Evolutionary conservation across 345 rosid genomes (phyloP).

Genomic region (Melaleuca quinquenervia): DNA sequence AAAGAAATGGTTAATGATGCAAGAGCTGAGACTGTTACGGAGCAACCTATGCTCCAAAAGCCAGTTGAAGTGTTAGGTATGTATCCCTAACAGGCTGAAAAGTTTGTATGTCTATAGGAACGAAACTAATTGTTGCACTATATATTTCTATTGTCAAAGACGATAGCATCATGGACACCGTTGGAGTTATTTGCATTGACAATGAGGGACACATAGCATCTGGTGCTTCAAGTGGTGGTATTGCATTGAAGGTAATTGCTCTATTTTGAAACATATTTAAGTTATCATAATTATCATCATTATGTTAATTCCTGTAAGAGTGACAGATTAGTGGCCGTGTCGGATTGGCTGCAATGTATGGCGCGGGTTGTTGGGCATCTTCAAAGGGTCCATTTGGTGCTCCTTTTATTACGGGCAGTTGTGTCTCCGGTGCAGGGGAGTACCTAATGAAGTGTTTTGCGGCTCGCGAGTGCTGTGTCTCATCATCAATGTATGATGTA

Average conservation of each 20-base stretch:
- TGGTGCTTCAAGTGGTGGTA: constrained; percentile 95
- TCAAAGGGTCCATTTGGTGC: constrained; percentile 57
- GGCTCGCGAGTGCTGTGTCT: constrained; percentile 80
- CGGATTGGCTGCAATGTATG: constrained; percentile 86
- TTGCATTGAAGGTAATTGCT: constrained; percentile 66
- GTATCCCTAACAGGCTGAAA: neutral
- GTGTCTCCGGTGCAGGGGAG: constrained; percentile 92
- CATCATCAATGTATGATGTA: constrained; percentile 50
- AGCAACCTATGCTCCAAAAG: constrained; percentile 4
- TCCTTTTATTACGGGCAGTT: constrained; percentile 68
- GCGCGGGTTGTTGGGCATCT: constrained; percentile 97
- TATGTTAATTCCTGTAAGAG: neutral
- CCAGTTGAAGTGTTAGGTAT: constrained; percentile 15
- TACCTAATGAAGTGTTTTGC: constrained; percentile 89
- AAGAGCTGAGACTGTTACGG: constrained; percentile 12
- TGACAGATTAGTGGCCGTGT: constrained; percentile 84
- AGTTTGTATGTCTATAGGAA: neutral
- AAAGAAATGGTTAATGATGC: constrained; percentile 60
- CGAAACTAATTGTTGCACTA: neutral
- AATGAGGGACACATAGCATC: constrained; percentile 69
- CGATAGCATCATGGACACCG: constrained; percentile 67
- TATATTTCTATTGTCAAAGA: constrained; percentile 19
- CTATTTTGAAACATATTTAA: neutral
- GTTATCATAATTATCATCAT: neutral
- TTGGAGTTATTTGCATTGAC: constrained; percentile 90